Evolutionary conservation across 495 filamentous ascomycete species (phyloP), one percentile per base, ranked within the genome.

Genomic region (Hyaloscypha bicolor): DNA sequence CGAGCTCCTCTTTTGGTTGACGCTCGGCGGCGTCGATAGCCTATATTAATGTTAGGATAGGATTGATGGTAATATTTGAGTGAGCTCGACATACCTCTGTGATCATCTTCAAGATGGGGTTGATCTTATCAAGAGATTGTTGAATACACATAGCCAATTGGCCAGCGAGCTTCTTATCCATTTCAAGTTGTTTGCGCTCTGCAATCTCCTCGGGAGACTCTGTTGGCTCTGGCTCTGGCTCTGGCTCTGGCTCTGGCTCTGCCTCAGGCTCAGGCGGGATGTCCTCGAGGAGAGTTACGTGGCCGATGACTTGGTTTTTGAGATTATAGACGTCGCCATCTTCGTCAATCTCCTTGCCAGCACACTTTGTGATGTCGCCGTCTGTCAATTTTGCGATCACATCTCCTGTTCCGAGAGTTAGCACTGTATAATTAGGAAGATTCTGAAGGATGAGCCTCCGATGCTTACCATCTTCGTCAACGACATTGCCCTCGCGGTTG

Each of bases 51-150:
- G 33, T 51, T 22, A 55, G 48, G 29, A 16, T 37, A 55, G 48
- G 29, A 16, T 37, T 60, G 51, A 65, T 58, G 31, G 30, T 6
- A 37, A 55, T 9, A 37, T 37, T 37, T 37, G 8, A 12, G 16
- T 53, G 55, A 33, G 51, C 9, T 9, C 31, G 52, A 39, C 86
- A 76, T 86, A 92, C 91, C 61, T 94, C 89, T 4, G 86, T 89
- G 78, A 97, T 97, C 84, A 93, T 87, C 76, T 92, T 92, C 84
- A 90, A 90, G 69, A 97, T 84, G 3, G 94, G 94, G 70, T 90
- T 86, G 72, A 97, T 85, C 70, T 87, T 88, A 64, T 97, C 93
- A 2, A 97, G 80, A 3, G 91, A 93, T 74, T 93, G 88, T 65
- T 86, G 81, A 71, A 96, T 85, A 76, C 93, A 92, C 60, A 73